phyloP scores from a whole-genome alignment of 2,329 filamentous ascomycete species.

The Fusarium sp. region DNA sequence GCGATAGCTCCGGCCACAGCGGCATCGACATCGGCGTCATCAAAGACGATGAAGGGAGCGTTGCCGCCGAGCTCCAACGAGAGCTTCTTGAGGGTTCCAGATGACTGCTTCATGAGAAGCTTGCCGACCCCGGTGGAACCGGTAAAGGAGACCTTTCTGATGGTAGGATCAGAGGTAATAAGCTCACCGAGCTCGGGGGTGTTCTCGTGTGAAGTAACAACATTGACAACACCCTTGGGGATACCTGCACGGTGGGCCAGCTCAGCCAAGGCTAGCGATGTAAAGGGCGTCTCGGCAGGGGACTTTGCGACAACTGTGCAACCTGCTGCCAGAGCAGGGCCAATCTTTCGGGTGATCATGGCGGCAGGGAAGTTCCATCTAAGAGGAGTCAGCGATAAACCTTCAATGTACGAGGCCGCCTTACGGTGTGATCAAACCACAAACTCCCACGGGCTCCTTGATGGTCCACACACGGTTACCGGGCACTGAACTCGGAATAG shows the following conservation, averaged over 20 bases:
- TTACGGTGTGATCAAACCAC: slow-evolving; percentile 83
- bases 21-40: slow-evolving; percentile 89
- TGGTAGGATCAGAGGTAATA: slow-evolving; percentile 78
- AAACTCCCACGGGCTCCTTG: slow-evolving; percentile 88
- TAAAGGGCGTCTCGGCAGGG: slow-evolving; percentile 93
- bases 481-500: slow-evolving; percentile 78
- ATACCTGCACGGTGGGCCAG: slow-evolving; percentile 89
- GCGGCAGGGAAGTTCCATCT: slow-evolving; percentile 89
- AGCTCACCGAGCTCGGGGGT: slow-evolving; percentile 83
- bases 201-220: slow-evolving; percentile 85
- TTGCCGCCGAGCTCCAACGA: slow-evolving; percentile 96
- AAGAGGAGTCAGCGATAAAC: background rate
- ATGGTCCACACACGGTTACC: slow-evolving; percentile 83
- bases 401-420: background rate
- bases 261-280: slow-evolving; percentile 88
- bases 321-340: slow-evolving; percentile 88
- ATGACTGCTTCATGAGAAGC: slow-evolving; percentile 90
- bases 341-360: slow-evolving; percentile 81
- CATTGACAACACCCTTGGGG: slow-evolving; percentile 90
- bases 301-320: slow-evolving; percentile 95
- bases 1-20: slow-evolving; percentile 87
- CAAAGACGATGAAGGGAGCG: slow-evolving; percentile 96
- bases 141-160: slow-evolving; percentile 96
- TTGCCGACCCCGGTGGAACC: slow-evolving; percentile 81
- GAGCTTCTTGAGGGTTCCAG: slow-evolving; percentile 84